A percentile compares a stretch with the other conserved stretches of the same genome.
phyloP scores from a whole-genome alignment of 331 rosid genomes.

The Quercus lobata region DNA sequence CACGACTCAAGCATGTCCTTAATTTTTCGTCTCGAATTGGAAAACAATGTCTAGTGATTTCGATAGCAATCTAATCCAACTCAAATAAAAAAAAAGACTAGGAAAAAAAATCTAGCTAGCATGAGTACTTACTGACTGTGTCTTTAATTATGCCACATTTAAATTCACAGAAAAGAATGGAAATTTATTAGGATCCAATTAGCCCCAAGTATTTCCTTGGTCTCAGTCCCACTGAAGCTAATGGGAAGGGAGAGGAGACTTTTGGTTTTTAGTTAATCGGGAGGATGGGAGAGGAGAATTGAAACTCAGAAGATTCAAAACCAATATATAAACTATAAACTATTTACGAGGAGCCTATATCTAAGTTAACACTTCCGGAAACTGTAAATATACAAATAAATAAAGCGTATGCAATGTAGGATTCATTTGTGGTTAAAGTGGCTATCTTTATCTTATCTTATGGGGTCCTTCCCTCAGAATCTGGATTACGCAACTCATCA shows the following conservation, averaged over 20 bases:
- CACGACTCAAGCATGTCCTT: neutral
- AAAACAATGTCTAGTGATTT: neutral
- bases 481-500: constrained; percentile 25
- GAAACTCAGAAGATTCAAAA: too few species aligned
- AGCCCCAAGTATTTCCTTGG: too few species aligned
- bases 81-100: neutral
- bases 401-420: neutral
- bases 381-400: neutral
- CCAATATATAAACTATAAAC: too few species aligned
- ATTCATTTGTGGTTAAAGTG: constrained; percentile 10
- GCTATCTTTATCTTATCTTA: neutral
- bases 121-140: too few species aligned
- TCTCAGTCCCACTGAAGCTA: too few species aligned
- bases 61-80: neutral
- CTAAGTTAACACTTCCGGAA: neutral
- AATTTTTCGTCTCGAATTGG: neutral
- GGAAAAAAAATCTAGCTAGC: too few species aligned
- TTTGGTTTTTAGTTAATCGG: too few species aligned
- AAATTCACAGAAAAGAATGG: too few species aligned
- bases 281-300: too few species aligned
- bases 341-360: neutral
- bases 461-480: constrained; percentile 15
- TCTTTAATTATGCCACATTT: too few species aligned
- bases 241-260: too few species aligned
- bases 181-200: too few species aligned